Evolutionary conservation across 306 rosid genomes (phyloP).

Genomic region (Quercus aquifolioides): DNA sequence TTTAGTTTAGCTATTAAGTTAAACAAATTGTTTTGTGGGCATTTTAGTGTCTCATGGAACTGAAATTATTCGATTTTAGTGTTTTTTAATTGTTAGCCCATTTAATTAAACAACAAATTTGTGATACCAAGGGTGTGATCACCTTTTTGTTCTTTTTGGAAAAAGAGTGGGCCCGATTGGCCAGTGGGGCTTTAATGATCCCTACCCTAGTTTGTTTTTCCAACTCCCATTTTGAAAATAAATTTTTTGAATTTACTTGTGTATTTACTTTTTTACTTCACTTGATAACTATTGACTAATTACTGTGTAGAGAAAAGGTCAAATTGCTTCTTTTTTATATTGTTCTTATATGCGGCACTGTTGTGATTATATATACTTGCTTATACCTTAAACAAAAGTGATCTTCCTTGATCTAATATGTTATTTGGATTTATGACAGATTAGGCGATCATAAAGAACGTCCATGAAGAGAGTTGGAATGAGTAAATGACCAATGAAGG

Average conservation of each 20-base stretch:
- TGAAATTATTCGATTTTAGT: background rate
- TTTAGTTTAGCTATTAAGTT: background rate
- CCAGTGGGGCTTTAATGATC: too few species aligned
- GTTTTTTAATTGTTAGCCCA: too few species aligned
- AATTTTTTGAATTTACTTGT: background rate
- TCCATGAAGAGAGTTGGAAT: slow-evolving; percentile 28
- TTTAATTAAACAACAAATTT: background rate
- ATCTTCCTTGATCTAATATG: slow-evolving; percentile 3
- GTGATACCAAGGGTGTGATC: background rate
- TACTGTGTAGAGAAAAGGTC: background rate
- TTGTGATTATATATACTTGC: background rate
- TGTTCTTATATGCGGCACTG: background rate
- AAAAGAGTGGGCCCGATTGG: too few species aligned
- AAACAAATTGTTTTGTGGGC: background rate
- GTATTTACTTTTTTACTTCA: background rate
- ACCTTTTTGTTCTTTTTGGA: background rate
- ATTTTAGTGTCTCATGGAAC: slow-evolving; percentile 1
- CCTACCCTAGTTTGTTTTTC: background rate
- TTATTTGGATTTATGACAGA: slow-evolving; percentile 35
- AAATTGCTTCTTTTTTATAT: background rate
- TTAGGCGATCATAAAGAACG: slow-evolving; percentile 41
- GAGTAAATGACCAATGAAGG: background rate
- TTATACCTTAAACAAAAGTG: background rate
- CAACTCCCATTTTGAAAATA: background rate
- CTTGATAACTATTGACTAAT: too few species aligned